Evolutionary conservation across 2,329 filamentous ascomycete species (phyloP), one percentile per base, ranked within the genome.

Genomic region (Talaromyces sp.): DNA sequence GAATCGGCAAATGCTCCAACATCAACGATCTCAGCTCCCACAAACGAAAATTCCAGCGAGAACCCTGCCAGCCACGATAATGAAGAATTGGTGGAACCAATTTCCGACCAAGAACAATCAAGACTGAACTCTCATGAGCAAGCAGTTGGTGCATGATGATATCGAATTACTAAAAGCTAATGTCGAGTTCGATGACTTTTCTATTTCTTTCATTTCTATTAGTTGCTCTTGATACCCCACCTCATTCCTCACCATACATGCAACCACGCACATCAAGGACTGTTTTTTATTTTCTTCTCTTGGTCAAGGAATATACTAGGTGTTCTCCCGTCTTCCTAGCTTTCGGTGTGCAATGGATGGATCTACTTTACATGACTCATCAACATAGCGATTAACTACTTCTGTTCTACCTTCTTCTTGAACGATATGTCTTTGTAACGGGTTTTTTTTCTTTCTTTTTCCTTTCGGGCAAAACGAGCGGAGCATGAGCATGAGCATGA

Each of bases 71-170:
- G 19, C 31, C 57, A 39, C 35, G 64, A 65, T 35, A 64, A 61
- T 35, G 62, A 41, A 35, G 63, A 50, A 27, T 61, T 25, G 43
- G 45, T 69, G 33, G 66, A 66, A 22, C 58, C 69, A 35, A 57
- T 59, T 31, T 49, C 62, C 19, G 66, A 63, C 43, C 63, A 70
- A 37, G 69, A 70, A 39, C 69, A 67, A 15, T 54, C 73, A 45
- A 66, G 65, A 54, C 64, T 67, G 35, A 72, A 69, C 56, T 54
- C 70, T 33, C 68, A 69, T 37, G 69, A 73, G 43, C 73, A 75
- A 64, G 67, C 72, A 33, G 71, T 75, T 15, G 69, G 71, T 60
- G 73, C 73, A 64, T 75, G 61, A 73, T 60, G 31, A 49, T 43
- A 33, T n/a, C 17, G 1, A 31, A 13, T 43, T 17, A n/a, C n/a